phyloP scores from a whole-genome alignment of 495 filamentous ascomycete species.

The Tuber calosporum region DNA sequence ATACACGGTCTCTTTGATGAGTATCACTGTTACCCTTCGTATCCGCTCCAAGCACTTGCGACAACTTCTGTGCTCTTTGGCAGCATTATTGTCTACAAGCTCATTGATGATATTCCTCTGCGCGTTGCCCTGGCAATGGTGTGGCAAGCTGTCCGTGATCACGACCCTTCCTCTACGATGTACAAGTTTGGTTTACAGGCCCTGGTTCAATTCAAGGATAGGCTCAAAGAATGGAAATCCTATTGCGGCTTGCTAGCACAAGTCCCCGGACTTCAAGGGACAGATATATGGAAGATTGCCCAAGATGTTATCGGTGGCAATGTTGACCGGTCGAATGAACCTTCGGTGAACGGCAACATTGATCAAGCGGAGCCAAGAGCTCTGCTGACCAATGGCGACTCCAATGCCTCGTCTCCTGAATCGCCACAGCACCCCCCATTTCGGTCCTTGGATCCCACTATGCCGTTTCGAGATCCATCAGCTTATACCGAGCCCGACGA shows the following conservation, averaged over 20 bases:
- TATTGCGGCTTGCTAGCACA: constrained; percentile 77
- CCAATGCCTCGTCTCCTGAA: constrained; percentile 18
- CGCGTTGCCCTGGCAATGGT: constrained; percentile 94
- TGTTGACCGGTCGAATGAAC: constrained; percentile 44
- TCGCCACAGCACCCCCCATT: constrained; percentile 51
- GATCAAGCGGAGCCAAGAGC: constrained; percentile 20
- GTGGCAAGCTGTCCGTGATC: constrained; percentile 81
- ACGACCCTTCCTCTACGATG: constrained; percentile 74
- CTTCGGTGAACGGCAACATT: constrained; percentile 46
- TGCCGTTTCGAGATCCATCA: constrained; percentile 51
- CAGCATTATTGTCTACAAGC: constrained; percentile 85
- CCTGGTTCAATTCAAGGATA: constrained; percentile 71
- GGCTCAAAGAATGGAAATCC: constrained; percentile 84
- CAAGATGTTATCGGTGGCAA: constrained; percentile 64
- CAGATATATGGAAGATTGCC: constrained; percentile 72
- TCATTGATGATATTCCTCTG: constrained; percentile 81
- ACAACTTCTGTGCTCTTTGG: constrained; percentile 96
- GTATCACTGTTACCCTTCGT: constrained; percentile 88
- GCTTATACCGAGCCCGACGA: constrained; percentile 72
- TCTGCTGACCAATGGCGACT: constrained; percentile 32
- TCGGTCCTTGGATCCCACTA: constrained; percentile 65
- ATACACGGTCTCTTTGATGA: constrained; percentile 96
- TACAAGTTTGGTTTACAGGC: constrained; percentile 98
- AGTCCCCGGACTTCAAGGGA: constrained; percentile 72
- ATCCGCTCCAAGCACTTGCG: constrained; percentile 85